Base-by-base conservation (phyloP, 768 basidiomycete species). In the Suillus subaureus region DNA sequence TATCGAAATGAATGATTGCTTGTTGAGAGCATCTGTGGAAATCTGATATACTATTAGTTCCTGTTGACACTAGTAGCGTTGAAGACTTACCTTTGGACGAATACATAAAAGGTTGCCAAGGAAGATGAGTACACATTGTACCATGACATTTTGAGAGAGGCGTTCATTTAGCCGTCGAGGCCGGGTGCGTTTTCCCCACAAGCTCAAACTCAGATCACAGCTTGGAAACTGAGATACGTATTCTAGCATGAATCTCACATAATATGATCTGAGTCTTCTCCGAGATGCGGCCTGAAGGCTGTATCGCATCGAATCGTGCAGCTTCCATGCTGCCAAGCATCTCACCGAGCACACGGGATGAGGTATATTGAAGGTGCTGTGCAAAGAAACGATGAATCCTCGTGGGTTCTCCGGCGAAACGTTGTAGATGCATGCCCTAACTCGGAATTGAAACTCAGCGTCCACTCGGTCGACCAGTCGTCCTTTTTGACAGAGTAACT, bases 371-470 rank as follows among this genome's bases (percentile, higher is more conserved):
- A 4, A 0, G 35, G 26, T 39, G 26, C 58, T 60, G 39, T 42
- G 58, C 40, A 31, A 40, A 60, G 26, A 60, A 60, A 60, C 40
- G 58, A 60, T 21, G 57, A 21, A 58, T 18, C 57, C 57, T 58
- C 57, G 40, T 40, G 37, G n/a, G 39, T 28, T 33, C 18, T 54
- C 5, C 31, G 52, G 21, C 21, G 18, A 28, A 60, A 60, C 58
- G 58, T 42, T 42, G 58, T 12, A 31, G 21, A 60, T 21, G 26
- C 58, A 42, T 42, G 57, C 39, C 6, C 0, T 4, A 23, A 49
- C 23, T 49, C 8, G 8, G 15, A 60, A 60, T 42, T 60, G 15
- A 60, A 60, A 12, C 28, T 60, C 58, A 60, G 58, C 58, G 58
- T 40, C 57, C 12, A 9, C 23, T 35, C 33, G 31, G 31, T 31